Percentiles rank a stretch among this genome's conserved stretches.
phyloP scores from a whole-genome alignment of 2,329 filamentous ascomycete genomes.

The Cordyceps cateniannulata region DNA sequence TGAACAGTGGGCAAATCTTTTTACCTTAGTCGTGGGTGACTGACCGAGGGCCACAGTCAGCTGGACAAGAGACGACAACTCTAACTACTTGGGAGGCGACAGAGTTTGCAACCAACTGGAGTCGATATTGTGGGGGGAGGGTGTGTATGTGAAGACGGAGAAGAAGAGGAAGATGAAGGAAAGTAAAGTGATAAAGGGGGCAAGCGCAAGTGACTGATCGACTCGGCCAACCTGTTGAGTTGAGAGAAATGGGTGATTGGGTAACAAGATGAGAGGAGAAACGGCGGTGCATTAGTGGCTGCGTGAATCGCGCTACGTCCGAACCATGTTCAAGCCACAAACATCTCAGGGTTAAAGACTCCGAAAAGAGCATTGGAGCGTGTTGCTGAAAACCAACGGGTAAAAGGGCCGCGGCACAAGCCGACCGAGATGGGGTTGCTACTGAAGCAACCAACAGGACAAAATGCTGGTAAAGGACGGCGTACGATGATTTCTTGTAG shows the following conservation, averaged over 20 bases:
- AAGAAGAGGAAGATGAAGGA: neutral
- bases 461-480: too few species aligned
- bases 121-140: slow-evolving; percentile 1
- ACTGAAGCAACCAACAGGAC: neutral
- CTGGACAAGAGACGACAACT: neutral
- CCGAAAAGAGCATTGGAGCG: too few species aligned
- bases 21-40: too few species aligned
- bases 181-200: neutral
- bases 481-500: too few species aligned
- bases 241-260: neutral
- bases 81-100: slow-evolving; percentile 15
- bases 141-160: neutral
- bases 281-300: slow-evolving; percentile 2
- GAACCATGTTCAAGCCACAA: neutral
- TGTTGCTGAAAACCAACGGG: neutral
- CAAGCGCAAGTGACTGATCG: neutral
- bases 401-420: neutral
- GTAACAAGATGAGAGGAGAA: neutral
- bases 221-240: neutral
- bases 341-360: too few species aligned
- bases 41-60: neutral
- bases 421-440: neutral
- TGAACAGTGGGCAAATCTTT: neutral
- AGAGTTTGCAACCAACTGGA: slow-evolving; percentile 15
- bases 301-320: neutral